Percentiles rank a stretch among this genome's conserved stretches.
Conservation (phyloP, 2,329 filamentous ascomycete genomes). For the Dactylellina haptotyla region DNA sequence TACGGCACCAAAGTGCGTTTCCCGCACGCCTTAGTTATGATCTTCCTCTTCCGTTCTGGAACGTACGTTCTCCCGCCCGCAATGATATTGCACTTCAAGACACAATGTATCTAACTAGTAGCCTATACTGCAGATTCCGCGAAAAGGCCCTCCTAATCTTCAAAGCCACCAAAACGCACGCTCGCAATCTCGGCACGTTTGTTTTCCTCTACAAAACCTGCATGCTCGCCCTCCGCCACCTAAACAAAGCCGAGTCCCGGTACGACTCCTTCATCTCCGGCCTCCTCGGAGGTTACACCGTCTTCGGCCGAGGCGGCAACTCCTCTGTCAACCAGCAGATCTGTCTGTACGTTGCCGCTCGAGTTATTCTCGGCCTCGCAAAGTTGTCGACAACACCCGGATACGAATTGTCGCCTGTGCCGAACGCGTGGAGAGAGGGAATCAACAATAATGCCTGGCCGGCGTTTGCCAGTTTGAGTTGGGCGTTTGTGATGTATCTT, state of each 20-base stretch:
- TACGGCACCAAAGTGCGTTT: slow-evolving; percentile 98
- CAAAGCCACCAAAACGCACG: slow-evolving; percentile 88
- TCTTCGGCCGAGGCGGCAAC: slow-evolving; percentile 81
- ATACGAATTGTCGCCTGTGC: slow-evolving; percentile 25
- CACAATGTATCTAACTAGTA: background rate
- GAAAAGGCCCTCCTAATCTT: slow-evolving; percentile 82
- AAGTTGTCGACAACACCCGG: slow-evolving; percentile 75
- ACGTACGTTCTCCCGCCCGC: slow-evolving; percentile 68
- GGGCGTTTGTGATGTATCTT: slow-evolving; percentile 94
- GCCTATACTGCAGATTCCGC: slow-evolving; percentile 64
- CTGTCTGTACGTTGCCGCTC: slow-evolving; percentile 95
- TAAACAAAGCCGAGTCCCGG: slow-evolving; percentile 65
- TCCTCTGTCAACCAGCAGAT: slow-evolving; percentile 94
- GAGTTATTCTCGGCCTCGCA: slow-evolving; percentile 84
- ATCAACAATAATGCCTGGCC: slow-evolving; percentile 78
- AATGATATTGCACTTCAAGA: background rate
- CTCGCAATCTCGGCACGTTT: slow-evolving; percentile 89
- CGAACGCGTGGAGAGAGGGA: slow-evolving; percentile 40
- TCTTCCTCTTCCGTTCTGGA: slow-evolving; percentile 93
- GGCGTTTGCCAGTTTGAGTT: slow-evolving; percentile 87
- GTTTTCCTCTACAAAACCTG: slow-evolving; percentile 87
- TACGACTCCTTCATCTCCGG: slow-evolving; percentile 89
- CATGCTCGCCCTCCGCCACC: slow-evolving; percentile 78
- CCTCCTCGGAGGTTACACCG: slow-evolving; percentile 86
- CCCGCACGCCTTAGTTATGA: slow-evolving; percentile 97